phyloP scores from a whole-genome alignment of 129 eudicot species.

The Artemisia tridentata region DNA sequence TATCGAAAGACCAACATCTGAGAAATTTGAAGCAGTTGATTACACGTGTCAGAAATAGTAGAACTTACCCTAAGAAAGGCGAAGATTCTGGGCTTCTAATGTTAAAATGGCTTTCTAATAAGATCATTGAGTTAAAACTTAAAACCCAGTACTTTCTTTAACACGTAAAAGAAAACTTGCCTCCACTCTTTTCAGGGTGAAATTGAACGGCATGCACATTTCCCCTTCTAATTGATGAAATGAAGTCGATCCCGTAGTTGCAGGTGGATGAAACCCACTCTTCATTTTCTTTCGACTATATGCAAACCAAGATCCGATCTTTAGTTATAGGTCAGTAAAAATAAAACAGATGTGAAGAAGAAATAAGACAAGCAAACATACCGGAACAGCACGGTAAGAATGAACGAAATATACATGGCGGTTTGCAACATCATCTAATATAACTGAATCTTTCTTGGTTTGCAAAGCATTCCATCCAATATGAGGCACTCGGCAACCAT shows the following conservation, averaged over 20 bases:
- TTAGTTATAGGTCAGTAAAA: background rate
- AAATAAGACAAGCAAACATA: slow-evolving; percentile 34
- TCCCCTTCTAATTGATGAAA: slow-evolving; percentile 85
- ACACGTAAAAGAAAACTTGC: slow-evolving; percentile 31
- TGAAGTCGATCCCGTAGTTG: slow-evolving; percentile 73
- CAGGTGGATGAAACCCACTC: slow-evolving; percentile 95
- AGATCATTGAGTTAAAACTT: background rate
- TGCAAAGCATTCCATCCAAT: slow-evolving; percentile 95
- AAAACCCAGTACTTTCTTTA: background rate
- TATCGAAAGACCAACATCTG: slow-evolving; percentile 95
- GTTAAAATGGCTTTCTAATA: background rate
- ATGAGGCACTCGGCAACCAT: slow-evolving; percentile 87
- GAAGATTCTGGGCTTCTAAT: background rate
- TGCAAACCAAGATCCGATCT: background rate
- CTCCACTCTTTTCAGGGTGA: slow-evolving; percentile 99
- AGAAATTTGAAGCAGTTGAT: slow-evolving; percentile 13
- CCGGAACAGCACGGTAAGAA: slow-evolving; percentile 91
- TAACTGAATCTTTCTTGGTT: slow-evolving; percentile 53
- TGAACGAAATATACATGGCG: slow-evolving; percentile 96
- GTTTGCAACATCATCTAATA: slow-evolving; percentile 72
- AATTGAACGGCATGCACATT: slow-evolving; percentile 95
- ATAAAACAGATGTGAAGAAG: slow-evolving; percentile 5
- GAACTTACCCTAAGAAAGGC: background rate
- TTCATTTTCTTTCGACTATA: slow-evolving; percentile 73
- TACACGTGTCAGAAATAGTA: slow-evolving; percentile 5